A percentile compares a stretch with the other conserved stretches of the same genome.
Conservation (phyloP, 371 early-diverging fungal species). For the Blakeslea trispora region DNA sequence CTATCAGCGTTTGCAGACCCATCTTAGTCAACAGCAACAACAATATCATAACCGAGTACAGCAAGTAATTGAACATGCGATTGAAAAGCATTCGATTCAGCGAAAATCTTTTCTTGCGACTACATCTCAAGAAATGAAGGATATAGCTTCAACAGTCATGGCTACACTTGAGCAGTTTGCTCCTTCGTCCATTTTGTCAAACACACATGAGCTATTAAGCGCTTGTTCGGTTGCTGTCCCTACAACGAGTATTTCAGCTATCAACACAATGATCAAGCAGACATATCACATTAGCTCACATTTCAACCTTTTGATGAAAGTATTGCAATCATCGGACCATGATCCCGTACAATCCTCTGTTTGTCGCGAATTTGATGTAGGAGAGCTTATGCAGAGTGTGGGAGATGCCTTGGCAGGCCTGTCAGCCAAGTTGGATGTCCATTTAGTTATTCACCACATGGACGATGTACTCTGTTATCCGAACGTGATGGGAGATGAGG, state of each 20-base stretch:
- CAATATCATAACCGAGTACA: slow-evolving; percentile 10
- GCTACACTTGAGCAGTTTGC: slow-evolving; percentile 58
- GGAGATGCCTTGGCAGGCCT: slow-evolving; percentile 67
- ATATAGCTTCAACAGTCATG: slow-evolving; percentile 52
- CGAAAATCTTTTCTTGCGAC: slow-evolving; percentile 33
- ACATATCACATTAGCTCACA: slow-evolving; percentile 42
- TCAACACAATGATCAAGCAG: slow-evolving; percentile 45
- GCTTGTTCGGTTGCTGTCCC: slow-evolving; percentile 60
- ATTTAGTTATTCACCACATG: slow-evolving; percentile 62
- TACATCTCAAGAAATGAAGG: slow-evolving; percentile 54
- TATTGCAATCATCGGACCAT: slow-evolving; percentile 11
- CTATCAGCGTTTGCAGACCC: neutral
- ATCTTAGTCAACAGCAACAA: neutral
- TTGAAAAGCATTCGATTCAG: slow-evolving; percentile 24
- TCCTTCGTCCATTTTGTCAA: slow-evolving; percentile 39
- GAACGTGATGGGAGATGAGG: slow-evolving; percentile 61
- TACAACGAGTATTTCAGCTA: slow-evolving; percentile 51
- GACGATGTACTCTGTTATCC: slow-evolving; percentile 59
- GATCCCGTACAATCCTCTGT: slow-evolving; percentile 16
- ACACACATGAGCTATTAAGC: slow-evolving; percentile 50
- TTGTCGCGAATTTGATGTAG: slow-evolving; percentile 55
- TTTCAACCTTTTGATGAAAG: slow-evolving; percentile 24
- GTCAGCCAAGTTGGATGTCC: slow-evolving; percentile 58
- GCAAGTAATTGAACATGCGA: slow-evolving; percentile 21
- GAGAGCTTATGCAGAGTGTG: slow-evolving; percentile 62